A percentile compares a stretch with the other conserved stretches of the same genome.
phyloP scores from a whole-genome alignment of 495 filamentous ascomycete species.

The Podospora appendiculata region DNA sequence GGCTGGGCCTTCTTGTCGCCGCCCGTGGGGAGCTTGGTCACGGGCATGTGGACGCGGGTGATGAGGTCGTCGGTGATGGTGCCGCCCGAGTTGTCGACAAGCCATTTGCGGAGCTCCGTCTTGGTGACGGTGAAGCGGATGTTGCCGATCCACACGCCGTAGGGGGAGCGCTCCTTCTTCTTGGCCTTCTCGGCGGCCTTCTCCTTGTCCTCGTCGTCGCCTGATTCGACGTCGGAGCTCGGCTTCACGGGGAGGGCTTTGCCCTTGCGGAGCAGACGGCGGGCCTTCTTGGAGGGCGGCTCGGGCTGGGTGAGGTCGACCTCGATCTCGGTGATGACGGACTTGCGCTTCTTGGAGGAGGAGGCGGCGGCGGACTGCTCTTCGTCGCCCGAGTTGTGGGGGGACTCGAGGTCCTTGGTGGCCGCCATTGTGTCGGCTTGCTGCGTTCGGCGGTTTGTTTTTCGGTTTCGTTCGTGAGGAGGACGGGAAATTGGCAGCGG shows the following conservation, averaged over 20 bases:
- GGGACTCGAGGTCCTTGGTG: constrained; percentile 7
- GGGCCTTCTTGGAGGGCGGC: constrained; percentile 86
- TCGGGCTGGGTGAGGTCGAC: constrained; percentile 83
- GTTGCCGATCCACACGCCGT: constrained; percentile 95
- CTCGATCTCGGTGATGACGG: constrained; percentile 67
- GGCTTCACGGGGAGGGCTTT: constrained; percentile 41
- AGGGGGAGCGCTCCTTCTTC: constrained; percentile 58
- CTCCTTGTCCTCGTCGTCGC: constrained; percentile 22
- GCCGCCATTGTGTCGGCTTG: background rate
- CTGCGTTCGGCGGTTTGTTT: background rate
- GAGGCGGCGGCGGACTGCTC: constrained; percentile 2
- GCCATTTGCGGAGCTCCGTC: constrained; percentile 62
- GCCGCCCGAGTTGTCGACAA: constrained; percentile 57
- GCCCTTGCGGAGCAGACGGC: constrained; percentile 73
- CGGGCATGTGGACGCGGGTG: constrained; percentile 77
- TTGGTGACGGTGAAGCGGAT: constrained; percentile 71
- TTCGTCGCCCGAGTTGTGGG: background rate
- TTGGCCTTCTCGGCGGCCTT: constrained; percentile 23
- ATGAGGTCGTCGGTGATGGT: constrained; percentile 61
- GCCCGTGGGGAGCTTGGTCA: constrained; percentile 23
- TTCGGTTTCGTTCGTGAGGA: background rate
- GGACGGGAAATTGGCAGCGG: background rate
- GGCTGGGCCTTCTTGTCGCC: constrained; percentile 22
- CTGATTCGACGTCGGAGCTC: constrained; percentile 35
- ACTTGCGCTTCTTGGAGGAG: constrained; percentile 61